Conservation (phyloP, 2,329 filamentous ascomycete species). For the Sporothrix humicola region DNA sequence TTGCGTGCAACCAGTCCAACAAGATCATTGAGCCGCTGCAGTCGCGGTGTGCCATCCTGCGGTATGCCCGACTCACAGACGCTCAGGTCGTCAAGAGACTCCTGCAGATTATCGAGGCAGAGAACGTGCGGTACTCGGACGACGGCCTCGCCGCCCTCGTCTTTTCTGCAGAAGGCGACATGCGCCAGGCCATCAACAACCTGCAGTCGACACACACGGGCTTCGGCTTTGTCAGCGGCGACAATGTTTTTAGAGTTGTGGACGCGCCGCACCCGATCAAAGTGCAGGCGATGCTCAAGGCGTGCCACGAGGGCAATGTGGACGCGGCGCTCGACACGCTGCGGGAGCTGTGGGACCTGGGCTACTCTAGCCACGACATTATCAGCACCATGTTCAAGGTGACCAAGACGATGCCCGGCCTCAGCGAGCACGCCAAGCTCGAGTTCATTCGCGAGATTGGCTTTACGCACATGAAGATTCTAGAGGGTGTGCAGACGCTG, state of each 20-base stretch:
- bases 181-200: conserved; percentile 99
- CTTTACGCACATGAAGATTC: conserved; percentile 97
- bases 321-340: conserved; percentile 85
- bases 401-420: conserved; percentile 89
- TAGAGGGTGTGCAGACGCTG: conserved; percentile 96
- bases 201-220: conserved; percentile 90
- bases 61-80: conserved; percentile 91
- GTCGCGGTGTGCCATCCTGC: conserved; percentile 92
- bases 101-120: conserved; percentile 89
- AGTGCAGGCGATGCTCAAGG: conserved; percentile 97
- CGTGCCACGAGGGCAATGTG: conserved; percentile 89
- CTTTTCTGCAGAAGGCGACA: conserved; percentile 96
- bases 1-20: conserved; percentile 98
- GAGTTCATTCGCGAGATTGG: conserved; percentile 99
- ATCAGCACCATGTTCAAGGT: conserved; percentile 99
- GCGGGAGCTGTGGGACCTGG: conserved; percentile 90
- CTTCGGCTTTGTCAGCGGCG: conserved; percentile 95
- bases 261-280: conserved; percentile 98
- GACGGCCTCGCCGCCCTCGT: conserved; percentile 95
- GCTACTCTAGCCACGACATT: conserved; percentile 98
- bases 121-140: conserved; percentile 88
- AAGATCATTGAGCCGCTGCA: conserved; percentile 99
- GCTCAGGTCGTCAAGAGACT: conserved; percentile 89
- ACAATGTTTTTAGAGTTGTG: conserved; percentile 98
- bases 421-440: conserved; percentile 93